Base-by-base conservation (phyloP, 768 basidiomycete species). In the Pleurotus platypus region DNA sequence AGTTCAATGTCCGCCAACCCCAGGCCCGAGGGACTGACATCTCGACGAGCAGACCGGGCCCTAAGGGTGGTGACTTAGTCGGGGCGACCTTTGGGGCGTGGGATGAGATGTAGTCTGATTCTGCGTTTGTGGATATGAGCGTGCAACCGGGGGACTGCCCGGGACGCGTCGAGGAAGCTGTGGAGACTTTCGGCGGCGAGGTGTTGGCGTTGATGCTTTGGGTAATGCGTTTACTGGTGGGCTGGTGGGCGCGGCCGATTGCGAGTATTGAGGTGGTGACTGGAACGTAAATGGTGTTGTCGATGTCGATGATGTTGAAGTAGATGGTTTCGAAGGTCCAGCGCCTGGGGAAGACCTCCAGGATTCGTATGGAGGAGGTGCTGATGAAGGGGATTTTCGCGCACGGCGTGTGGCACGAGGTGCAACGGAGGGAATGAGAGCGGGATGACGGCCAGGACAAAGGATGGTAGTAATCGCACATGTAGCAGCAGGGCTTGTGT, bases 91-190 rank as follows among this genome's bases (percentile, higher is more conserved):
- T 57, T 58, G 38, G 9, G 65, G 61, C 7, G 59, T 9, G 0
- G 62, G 38, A 26, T 35, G 30, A 11, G 30, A 35, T 35, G 30
- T 35, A 11, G 30, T 35, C 30, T 35, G 30, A 35, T 9, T 8
- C 30, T 35, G 30, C 8, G 61, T 54, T 22, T 57, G 64, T n/a
- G 49, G 46, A 12, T 50, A 55, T 5, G 61, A 58, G 22, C 62
- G 64, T 6, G 61, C 37, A n/a, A 57, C 49, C 22, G 60, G 62
- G 39, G 48, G 20, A 9, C 59, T 42, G 11, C 60, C 57, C 8
- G 67, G 69, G 2, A 62, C 58, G 16, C 70, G 67, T 45, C 55
- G 67, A 6, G 69, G 70, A 46, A 69, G 58, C 8, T 58, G 61
- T 15, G 64, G 62, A 20, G 63, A 50, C 58, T 71, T 69, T 50